Conservation (phyloP, 805 yeast genomes). For the Starmera pachycereana region DNA sequence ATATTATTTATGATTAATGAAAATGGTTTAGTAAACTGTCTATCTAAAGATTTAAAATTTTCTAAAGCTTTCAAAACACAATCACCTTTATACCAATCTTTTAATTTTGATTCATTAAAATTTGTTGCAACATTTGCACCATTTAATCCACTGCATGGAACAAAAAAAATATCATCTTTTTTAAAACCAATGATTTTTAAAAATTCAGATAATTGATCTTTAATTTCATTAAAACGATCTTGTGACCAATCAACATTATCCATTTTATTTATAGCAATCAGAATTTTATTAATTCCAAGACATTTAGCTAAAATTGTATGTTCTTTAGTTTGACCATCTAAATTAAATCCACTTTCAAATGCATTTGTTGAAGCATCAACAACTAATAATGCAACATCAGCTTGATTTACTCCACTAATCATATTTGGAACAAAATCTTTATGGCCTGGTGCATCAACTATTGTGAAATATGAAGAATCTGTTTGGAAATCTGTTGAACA, state of each 20-base stretch:
- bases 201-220: constrained; percentile 69
- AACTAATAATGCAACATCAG: constrained; percentile 84
- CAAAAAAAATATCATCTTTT: constrained; percentile 76
- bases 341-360: constrained; percentile 91
- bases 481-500: constrained; percentile 92
- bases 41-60: constrained; percentile 67
- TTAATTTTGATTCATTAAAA: constrained; percentile 59
- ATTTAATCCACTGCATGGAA: constrained; percentile 87
- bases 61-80: constrained; percentile 81
- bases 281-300: constrained; percentile 78
- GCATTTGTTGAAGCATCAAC: constrained; percentile 92
- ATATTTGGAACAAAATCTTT: constrained; percentile 94
- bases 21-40: constrained; percentile 82
- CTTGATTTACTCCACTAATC: constrained; percentile 93
- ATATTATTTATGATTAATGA: constrained; percentile 87
- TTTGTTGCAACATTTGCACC: constrained; percentile 79
- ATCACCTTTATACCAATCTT: constrained; percentile 53
- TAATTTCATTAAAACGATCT: constrained; percentile 68
- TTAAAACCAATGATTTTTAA: constrained; percentile 80
- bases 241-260: constrained; percentile 86
- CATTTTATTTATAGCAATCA: constrained; percentile 92
- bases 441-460: constrained; percentile 94
- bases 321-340: constrained; percentile 94
- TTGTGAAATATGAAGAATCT: constrained; percentile 81
- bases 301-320: constrained; percentile 88